These are phyloP conservation scores for Calocera viscosa DNA, from an alignment of 768 basidiomycete genomes.

Conservation along the genomic window DNA sequence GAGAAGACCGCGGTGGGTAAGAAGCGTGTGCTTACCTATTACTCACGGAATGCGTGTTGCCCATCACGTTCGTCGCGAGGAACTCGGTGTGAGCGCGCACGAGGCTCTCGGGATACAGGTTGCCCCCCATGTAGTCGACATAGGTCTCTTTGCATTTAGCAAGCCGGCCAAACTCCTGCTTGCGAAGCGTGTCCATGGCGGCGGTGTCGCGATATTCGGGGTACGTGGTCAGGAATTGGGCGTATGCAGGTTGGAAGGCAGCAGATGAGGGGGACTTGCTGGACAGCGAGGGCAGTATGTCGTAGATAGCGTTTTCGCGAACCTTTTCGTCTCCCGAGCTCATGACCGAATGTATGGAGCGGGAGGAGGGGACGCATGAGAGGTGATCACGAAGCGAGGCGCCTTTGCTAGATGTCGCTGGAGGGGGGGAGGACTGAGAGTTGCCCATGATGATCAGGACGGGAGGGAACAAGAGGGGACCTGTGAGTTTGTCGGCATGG, in stretches of 20 bases:
- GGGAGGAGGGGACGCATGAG: neutral
- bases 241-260: neutral
- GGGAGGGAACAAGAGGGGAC: neutral
- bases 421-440: neutral
- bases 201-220: conserved; percentile 55
- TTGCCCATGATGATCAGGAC: neutral
- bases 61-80: conserved; percentile 51
- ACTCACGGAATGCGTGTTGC: conserved; percentile 76
- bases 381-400: neutral
- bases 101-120: conserved; percentile 66
- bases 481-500: neutral
- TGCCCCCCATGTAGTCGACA: conserved; percentile 78
- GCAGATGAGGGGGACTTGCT: neutral
- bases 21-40: conserved; percentile 39
- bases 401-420: neutral
- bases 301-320: neutral
- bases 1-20: neutral
- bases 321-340: neutral
- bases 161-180: conserved; percentile 48
- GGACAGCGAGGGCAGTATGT: neutral
- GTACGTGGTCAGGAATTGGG: conserved; percentile 32
- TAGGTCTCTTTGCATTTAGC: conserved; percentile 58
- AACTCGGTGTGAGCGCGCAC: conserved; percentile 59
- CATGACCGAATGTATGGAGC: neutral
- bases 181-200: conserved; percentile 55